Evolutionary conservation across 1,139 yeast genomes (phyloP), one percentile per base, ranked within the genome.

Genomic region (Yamadazyma membranifaciens): DNA sequence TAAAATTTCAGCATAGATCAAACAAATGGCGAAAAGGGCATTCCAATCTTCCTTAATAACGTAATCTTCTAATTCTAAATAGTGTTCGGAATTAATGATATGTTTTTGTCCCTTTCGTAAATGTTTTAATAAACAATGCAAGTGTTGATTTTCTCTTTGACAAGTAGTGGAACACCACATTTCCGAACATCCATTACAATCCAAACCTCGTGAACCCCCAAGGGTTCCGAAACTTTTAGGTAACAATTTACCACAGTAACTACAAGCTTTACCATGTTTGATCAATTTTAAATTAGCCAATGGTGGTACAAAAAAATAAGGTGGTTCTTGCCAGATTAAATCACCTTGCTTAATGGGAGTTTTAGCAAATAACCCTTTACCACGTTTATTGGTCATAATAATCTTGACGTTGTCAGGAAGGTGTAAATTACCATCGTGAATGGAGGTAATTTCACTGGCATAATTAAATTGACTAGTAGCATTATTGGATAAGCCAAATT

Each of bases 81-180:
- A 85, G 5, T 73, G 74, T 11, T 65, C 59, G 1, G 78, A 63
- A 42, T 73, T 64, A 31, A 83, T 65, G 14, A 54, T 44, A 39
- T 56, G 58, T 39, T 61, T 63, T n/a, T 54, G 44, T 28, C 55
- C 55, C 35, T 58, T 59, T 7, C 67, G 61, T 35, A 65, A 59
- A 57, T 89, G 96, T 60, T 81, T 80, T 45, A 85, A 64, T 2
- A 73, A 57, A 0, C 66, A 60, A 59, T 89, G 96, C 12, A 79
- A 62, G 3, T 62, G 59, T 40, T 73, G 78, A 47, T 73, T 74
- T 13, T 60, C 53, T 38, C 70, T 74, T 52, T 83, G 81, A 63
- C 96, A 87, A 10, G 58, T 59, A 36, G 65, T 66, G 10, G 83
- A 75, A 58, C 96, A 87, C 95, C 95, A 87, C 34, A 81, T 66